Base-by-base conservation (phyloP, 2,329 filamentous ascomycete species). In the Ramularia collo-cygni region DNA sequence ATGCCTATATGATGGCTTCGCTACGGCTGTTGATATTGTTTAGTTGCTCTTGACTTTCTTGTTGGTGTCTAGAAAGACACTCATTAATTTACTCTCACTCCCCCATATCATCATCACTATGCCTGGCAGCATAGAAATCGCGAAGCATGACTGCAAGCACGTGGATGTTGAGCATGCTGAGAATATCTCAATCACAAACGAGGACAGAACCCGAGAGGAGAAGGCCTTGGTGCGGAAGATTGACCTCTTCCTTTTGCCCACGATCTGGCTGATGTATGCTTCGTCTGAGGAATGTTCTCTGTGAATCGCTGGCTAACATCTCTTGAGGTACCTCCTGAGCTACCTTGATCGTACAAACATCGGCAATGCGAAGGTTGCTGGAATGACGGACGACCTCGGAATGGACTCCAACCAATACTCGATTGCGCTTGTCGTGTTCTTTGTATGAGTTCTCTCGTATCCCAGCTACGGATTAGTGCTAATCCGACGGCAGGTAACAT, bases 321-420 rank as follows among this genome's bases (percentile, higher is more conserved):
- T 24, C 21, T 6, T 6, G 6, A 24, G 21, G 21, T 24, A 33
- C 16, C 51, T 71, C 14, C 53, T 71, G 6, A 67, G 63, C 1
- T 72, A 71, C 42, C 65, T 71, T 66, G 64, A 70, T 24, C 38
- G 53, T 32, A 56, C 53, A 15, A 63, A 63, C 40, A 68, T 70
- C 34, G 71, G 70, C 21, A 74, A 74, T 40, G 71, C 71, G 14
- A 72, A 69, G 51, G 65, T 72, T 34, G 70, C 69, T 3, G 70
- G 70, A 9, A 74, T 74, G 70, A 59, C 60, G 4, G 54, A 60
- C 13, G 70, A 74, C 40, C 59, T 74, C 13, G 42, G 56, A 1
- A 64, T 74, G 35, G 60, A 58, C n/a, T 70, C 70, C 3, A 62
- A 64, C 42, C 57, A 75, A 49, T 77, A 76, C 52, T 68, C 65